phyloP scores from a whole-genome alignment of 148 eudicot genomes.

The Chenopodium berlandieri region DNA sequence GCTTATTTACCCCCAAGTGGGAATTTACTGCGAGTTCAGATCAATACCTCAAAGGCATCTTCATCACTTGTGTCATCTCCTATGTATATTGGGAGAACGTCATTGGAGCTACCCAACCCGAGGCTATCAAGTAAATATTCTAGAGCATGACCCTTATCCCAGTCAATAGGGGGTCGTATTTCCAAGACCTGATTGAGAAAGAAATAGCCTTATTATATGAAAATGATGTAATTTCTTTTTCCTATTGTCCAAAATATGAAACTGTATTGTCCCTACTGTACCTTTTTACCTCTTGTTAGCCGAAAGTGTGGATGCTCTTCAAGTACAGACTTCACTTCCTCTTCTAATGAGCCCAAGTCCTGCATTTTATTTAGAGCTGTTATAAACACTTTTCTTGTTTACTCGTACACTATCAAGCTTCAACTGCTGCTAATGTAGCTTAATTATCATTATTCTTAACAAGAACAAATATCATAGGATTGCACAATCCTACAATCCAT shows the following conservation, averaged over 20 bases:
- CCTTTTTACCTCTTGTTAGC: slow-evolving; percentile 54
- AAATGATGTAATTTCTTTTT: background rate
- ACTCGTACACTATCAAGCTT: background rate
- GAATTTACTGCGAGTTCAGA: background rate
- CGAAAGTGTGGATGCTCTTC: slow-evolving; percentile 44
- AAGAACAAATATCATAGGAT: background rate
- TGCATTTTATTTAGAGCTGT: slow-evolving; percentile 16
- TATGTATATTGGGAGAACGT: slow-evolving; percentile 61
- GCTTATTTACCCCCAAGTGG: background rate
- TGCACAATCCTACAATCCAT: background rate
- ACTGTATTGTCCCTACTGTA: slow-evolving; percentile 13
- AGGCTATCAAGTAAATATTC: slow-evolving; percentile 57
- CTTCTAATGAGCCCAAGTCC: slow-evolving; percentile 41
- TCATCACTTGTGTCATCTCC: slow-evolving; percentile 77
- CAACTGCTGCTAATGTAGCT: background rate
- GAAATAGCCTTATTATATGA: no score
- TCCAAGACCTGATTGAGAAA: slow-evolving; percentile 48
- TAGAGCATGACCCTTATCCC: slow-evolving; percentile 71
- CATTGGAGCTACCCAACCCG: slow-evolving; percentile 34
- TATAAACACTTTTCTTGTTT: background rate
- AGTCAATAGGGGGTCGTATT: slow-evolving; percentile 57
- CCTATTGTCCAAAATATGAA: background rate
- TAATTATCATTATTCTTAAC: background rate
- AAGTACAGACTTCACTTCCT: slow-evolving; percentile 32
- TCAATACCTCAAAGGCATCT: slow-evolving; percentile 66